Percentiles rank a stretch among this genome's conserved stretches.
phyloP scores from a whole-genome alignment of 768 basidiomycete genomes.

The Crassisporium funariophilum region DNA sequence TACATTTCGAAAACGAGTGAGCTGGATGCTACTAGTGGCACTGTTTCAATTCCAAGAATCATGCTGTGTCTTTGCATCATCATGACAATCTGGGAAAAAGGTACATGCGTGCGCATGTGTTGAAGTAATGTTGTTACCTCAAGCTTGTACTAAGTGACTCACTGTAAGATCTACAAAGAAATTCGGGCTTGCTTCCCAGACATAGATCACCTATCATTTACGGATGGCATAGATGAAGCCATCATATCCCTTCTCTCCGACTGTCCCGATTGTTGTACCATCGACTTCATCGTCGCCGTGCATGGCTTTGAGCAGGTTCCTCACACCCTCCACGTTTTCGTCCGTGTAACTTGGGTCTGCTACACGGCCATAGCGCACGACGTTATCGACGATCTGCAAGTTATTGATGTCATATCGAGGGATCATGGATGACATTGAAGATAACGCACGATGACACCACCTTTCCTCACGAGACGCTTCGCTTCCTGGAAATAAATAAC shows the following conservation, averaged over 20 bases:
- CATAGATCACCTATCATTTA: no score
- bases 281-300: slow-evolving; percentile 54
- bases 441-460: slow-evolving; percentile 63
- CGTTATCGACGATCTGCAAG: slow-evolving; percentile 60
- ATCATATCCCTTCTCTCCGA: slow-evolving; percentile 55
- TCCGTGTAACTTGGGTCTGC: slow-evolving; percentile 40
- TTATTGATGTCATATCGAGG: background rate
- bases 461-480: slow-evolving; percentile 58
- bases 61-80: no score
- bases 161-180: no score
- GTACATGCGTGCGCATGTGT: no score
- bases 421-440: background rate
- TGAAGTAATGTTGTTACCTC: no score
- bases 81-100: no score
- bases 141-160: no score
- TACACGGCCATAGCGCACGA: slow-evolving; percentile 51
- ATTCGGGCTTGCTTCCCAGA: no score
- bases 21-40: no score
- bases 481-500: slow-evolving; percentile 58
- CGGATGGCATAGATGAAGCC: slow-evolving; percentile 53
- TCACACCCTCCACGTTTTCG: slow-evolving; percentile 44
- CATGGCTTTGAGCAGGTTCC: slow-evolving; percentile 44
- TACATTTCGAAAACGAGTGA: no score
- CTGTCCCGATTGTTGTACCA: slow-evolving; percentile 50
- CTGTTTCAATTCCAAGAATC: no score